These are phyloP conservation scores for Chytridium lagenaria DNA, from an alignment of 371 early-diverging fungal genomes.

Conservation along the genomic window DNA sequence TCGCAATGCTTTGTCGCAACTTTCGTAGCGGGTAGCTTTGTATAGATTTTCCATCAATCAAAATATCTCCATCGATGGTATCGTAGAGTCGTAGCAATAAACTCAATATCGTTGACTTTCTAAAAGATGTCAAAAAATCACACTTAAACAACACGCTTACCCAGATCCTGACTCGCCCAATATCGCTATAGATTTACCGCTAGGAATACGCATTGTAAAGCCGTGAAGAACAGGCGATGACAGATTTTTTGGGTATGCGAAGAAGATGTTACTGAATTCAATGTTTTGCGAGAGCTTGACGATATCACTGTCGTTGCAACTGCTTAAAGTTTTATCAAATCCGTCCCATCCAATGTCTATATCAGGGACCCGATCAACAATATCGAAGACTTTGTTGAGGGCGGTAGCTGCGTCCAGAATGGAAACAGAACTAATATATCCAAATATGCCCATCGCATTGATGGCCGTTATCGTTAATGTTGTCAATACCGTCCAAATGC, in stretches of 20 bases:
- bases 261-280: slow-evolving; percentile 7
- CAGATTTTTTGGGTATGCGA: not conserved
- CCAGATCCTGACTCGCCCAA: slow-evolving; percentile 26
- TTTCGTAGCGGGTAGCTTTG: slow-evolving; percentile 45
- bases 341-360: slow-evolving; percentile 10
- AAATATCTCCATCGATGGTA: slow-evolving; percentile 37
- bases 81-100: slow-evolving; percentile 89
- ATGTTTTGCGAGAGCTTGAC: not conserved
- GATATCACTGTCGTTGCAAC: too few species aligned
- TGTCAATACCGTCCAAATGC: slow-evolving; percentile 22
- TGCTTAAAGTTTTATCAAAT: too few species aligned
- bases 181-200: not conserved
- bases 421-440: not conserved
- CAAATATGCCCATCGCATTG: slow-evolving; percentile 3
- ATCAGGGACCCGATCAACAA: not conserved
- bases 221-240: slow-evolving; percentile 3
- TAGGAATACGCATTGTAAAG: slow-evolving; percentile 7
- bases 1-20: slow-evolving; percentile 74
- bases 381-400: slow-evolving; percentile 8
- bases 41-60: slow-evolving; percentile 50
- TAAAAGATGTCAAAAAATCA: not conserved
- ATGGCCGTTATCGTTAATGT: slow-evolving; percentile 24
- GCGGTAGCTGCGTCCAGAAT: not conserved
- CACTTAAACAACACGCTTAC: not conserved
- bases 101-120: slow-evolving; percentile 80